Evolutionary conservation across 805 yeast species (phyloP).

Genomic region (Saccharomycopsis lassenensis): DNA sequence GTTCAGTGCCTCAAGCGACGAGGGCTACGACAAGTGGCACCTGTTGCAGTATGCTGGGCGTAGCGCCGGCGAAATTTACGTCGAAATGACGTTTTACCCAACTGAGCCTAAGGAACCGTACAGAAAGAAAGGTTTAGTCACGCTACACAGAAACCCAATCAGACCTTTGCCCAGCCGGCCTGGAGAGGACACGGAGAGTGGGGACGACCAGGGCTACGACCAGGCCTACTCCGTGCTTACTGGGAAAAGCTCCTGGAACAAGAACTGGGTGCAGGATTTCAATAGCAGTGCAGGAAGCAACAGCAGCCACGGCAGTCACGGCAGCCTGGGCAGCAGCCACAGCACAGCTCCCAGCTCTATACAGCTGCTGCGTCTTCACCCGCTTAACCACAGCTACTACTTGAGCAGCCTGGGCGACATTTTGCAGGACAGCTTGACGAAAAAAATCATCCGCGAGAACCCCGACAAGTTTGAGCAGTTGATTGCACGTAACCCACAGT

Average conservation of each 20-base stretch:
- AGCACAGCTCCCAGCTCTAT: no score
- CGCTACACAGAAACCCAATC: constrained; percentile 14
- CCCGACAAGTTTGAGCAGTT: constrained; percentile 15
- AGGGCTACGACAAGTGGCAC: constrained; percentile 84
- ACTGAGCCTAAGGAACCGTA: constrained; percentile 20
- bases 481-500: constrained; percentile 15
- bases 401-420: background rate
- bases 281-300: no score
- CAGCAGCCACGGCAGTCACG: no score
- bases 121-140: constrained; percentile 12
- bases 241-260: background rate
- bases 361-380: background rate
- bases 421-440: constrained; percentile 10
- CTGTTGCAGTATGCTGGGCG: constrained; percentile 53
- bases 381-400: background rate
- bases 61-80: constrained; percentile 78
- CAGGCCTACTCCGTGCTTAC: background rate
- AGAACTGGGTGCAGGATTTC: no score
- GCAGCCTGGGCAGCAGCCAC: no score
- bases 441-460: constrained; percentile 13
- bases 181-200: constrained; percentile 8
- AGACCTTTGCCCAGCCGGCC: constrained; percentile 17
- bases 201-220: background rate
- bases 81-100: constrained; percentile 90
- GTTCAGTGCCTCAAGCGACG: constrained; percentile 50